A percentile compares a stretch with the other conserved stretches of the same genome.
phyloP scores from a whole-genome alignment of 257 asterid genomes.

The Paraleonurus japonicus region DNA sequence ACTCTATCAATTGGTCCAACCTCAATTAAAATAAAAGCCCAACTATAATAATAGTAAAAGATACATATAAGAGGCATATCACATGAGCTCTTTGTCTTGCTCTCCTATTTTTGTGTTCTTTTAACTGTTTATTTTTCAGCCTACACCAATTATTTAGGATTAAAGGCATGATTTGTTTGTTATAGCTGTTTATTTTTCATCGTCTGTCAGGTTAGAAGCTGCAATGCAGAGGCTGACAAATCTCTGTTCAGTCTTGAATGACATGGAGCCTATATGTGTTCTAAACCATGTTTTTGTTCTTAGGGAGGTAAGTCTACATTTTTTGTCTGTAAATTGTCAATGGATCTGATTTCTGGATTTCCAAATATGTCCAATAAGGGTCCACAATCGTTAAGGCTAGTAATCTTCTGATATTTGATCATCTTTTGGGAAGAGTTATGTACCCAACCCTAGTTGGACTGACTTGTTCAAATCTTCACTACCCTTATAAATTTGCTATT shows the following conservation, averaged over 20 bases:
- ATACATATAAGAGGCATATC: no score
- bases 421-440: constrained; percentile 12
- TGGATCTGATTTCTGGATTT: neutral
- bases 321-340: constrained; percentile 15
- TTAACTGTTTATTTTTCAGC: constrained; percentile 10
- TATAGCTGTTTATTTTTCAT: constrained; percentile 6
- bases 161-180: no score
- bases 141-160: no score
- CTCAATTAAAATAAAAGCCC: no score
- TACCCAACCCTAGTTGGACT: neutral
- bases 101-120: neutral
- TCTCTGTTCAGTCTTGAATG: constrained; percentile 94
- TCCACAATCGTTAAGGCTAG: neutral
- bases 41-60: no score
- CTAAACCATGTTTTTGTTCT: constrained; percentile 94
- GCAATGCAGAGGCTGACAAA: constrained; percentile 96
- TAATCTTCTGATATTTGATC: neutral
- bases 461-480: constrained; percentile 2
- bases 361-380: neutral
- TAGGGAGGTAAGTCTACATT: constrained; percentile 67
- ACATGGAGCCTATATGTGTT: constrained; percentile 99
- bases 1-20: no score
- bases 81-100: constrained; percentile 1
- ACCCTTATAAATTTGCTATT: neutral
- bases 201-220: constrained; percentile 86